Evolutionary conservation across 345 rosid species (phyloP).

Genomic region (Citrus glauca): DNA sequence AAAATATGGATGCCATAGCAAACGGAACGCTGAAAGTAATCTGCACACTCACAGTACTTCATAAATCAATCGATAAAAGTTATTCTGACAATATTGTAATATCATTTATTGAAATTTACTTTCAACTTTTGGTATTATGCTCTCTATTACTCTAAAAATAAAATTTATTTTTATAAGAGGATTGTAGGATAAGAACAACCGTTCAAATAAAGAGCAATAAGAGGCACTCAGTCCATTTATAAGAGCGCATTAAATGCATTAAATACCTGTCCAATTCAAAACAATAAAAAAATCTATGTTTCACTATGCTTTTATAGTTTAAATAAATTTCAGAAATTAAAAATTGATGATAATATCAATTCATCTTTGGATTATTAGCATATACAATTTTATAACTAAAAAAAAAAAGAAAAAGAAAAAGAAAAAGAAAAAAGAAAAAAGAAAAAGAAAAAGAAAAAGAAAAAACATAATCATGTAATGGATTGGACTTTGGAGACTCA

Average conservation of each 20-base stretch:
- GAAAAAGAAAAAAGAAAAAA: too few relatives aligned
- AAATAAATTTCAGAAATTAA: too few relatives aligned
- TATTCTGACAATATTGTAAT: neutral
- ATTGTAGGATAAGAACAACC: neutral
- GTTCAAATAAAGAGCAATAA: neutral
- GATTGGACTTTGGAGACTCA: neutral
- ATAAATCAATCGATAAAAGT: neutral
- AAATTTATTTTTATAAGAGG: too few relatives aligned
- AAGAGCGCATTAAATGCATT: neutral
- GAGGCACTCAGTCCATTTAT: neutral
- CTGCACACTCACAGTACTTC: constrained; percentile 31
- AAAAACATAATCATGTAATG: neutral
- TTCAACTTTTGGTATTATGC: neutral
- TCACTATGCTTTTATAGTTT: too few relatives aligned
- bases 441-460: too few relatives aligned
- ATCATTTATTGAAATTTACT: too few relatives aligned
- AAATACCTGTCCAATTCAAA: too few relatives aligned
- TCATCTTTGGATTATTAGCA: too few relatives aligned
- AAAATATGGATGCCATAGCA: constrained; percentile 89
- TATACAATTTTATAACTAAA: too few relatives aligned
- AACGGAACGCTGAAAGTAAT: constrained; percentile 78
- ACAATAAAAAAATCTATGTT: too few relatives aligned
- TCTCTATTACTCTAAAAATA: neutral
- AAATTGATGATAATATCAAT: too few relatives aligned
- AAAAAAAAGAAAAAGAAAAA: too few relatives aligned